Evolutionary conservation across 305 asterid genomes (phyloP).

Genomic region (Fraxinus ornus): DNA sequence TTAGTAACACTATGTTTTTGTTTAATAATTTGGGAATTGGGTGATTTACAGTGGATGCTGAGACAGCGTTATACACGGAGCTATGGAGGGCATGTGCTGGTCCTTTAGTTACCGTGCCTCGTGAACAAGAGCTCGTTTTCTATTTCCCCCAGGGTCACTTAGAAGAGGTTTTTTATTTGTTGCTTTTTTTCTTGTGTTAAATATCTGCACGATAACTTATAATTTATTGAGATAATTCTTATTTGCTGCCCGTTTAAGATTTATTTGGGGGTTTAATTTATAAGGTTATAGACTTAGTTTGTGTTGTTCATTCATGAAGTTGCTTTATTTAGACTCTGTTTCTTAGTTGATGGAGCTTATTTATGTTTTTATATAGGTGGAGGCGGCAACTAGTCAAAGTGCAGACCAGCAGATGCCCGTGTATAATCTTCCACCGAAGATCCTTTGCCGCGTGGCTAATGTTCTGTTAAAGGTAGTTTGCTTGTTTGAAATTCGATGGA

Average conservation of each 20-base stretch:
- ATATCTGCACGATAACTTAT: not conserved
- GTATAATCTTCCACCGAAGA: conserved; percentile 83
- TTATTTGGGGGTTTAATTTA: not conserved
- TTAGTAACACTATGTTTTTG: not conserved
- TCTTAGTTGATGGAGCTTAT: conserved; percentile 17
- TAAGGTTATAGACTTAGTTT: not conserved
- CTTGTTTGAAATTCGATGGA: not conserved
- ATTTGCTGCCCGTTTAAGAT: not conserved
- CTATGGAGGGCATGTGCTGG: conserved; percentile 98
- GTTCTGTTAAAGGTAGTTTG: conserved; percentile 67
- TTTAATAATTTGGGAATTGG: conserved; percentile 7
- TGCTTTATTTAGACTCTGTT: conserved; percentile 11
- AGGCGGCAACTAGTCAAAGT: conserved; percentile 89
- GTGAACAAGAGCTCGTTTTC: conserved; percentile 73
- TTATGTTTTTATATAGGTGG: conserved; percentile 50
- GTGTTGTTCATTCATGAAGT: not conserved
- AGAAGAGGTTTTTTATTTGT: conserved; percentile 60
- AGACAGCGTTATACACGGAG: conserved; percentile 75
- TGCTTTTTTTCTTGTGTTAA: not conserved
- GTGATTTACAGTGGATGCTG: conserved; percentile 54
- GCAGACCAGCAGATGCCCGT: conserved; percentile 90
- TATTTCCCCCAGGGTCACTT: conserved; percentile 97
- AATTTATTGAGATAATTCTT: not conserved
- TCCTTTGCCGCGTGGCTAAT: conserved; percentile 78
- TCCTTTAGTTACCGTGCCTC: conserved; percentile 86